A percentile compares a stretch with the other conserved stretches of the same genome.
Conservation (phyloP, 331 rosid genomes). For the Cydonia oblonga region DNA sequence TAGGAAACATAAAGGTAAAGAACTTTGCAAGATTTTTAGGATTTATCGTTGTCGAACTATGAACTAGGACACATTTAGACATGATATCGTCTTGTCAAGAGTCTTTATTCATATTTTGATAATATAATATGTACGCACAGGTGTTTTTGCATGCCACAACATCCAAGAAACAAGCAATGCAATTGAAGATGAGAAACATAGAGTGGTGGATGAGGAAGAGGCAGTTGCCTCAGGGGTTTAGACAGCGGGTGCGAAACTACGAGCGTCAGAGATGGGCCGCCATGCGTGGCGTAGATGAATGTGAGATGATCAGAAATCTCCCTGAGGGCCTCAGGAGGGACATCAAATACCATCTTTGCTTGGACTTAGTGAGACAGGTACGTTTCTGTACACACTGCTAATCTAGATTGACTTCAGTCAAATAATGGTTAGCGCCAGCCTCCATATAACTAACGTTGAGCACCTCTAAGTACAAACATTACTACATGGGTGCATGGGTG, state of each 20-base stretch:
- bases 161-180: constrained; percentile 89
- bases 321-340: constrained; percentile 88
- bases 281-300: constrained; percentile 84
- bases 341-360: constrained; percentile 87
- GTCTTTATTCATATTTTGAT: not conserved
- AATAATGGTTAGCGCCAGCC: not conserved
- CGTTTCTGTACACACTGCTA: not conserved
- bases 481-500: too few species aligned
- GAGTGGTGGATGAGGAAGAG: constrained; percentile 99
- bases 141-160: constrained; percentile 87
- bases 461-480: not conserved
- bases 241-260: constrained; percentile 77
- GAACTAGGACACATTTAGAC: not conserved
- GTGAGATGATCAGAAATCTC: constrained; percentile 60
- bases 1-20: constrained; percentile 82
- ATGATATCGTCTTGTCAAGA: not conserved
- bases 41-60: not conserved
- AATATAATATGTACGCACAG: constrained; percentile 12
- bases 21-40: not conserved
- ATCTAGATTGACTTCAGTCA: too few species aligned
- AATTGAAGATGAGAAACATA: constrained; percentile 73
- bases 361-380: constrained; percentile 83
- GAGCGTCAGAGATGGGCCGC: constrained; percentile 97
- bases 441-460: not conserved
- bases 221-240: constrained; percentile 49